Base-by-base conservation (phyloP, 768 basidiomycete genomes). In the Coprinopsis marcescibilis region DNA sequence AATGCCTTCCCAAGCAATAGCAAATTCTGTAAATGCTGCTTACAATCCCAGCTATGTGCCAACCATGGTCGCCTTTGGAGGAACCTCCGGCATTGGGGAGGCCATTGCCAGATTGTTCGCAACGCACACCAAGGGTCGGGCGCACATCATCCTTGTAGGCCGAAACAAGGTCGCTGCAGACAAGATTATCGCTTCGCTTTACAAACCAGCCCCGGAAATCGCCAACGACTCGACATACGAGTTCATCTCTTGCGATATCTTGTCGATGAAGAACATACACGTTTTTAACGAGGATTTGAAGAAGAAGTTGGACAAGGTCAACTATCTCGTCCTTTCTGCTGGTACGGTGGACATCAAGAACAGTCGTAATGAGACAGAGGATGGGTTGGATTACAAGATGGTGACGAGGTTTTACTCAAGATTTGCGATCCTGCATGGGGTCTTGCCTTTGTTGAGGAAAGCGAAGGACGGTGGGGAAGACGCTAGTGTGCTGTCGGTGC, bases 191-290 rank as follows among this genome's bases (percentile, higher is more conserved):
- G 65, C 70, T 1, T 57, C 56, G 2, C 56, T 78, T 37, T 72
- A 75, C 19, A 45, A 33, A 13, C 32, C 29, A 6, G 17, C 29
- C 4, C 21, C 11, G 34, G 13, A 13, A 20, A 21, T 27, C 37
- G 33, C 54, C 43, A 11, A 21, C 47, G 26, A 55, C 48, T 15
- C 68, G 71, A 15, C 24, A 24, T 48, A 50, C 59, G 72, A 76
- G 51, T 79, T 78, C 55, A 64, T 78, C n/a, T 57, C 68, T 49
- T 76, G 77, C 63, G 78, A 80, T 37, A 70, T 65, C 4, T 65
- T 70, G n/a, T 58, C 72, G 26, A 77, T 81, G 69, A 65, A 66
- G 59, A 76, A 77, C 51, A 70, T 78, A 2, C 63, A 68, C n/a
- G 45, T 52, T 2, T 55, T 64, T 3, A 52, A 66, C 3, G 45